Evolutionary conservation across 805 yeast species (phyloP), one percentile per base, ranked within the genome.

Genomic region (Yarrowia yakushimensis): DNA sequence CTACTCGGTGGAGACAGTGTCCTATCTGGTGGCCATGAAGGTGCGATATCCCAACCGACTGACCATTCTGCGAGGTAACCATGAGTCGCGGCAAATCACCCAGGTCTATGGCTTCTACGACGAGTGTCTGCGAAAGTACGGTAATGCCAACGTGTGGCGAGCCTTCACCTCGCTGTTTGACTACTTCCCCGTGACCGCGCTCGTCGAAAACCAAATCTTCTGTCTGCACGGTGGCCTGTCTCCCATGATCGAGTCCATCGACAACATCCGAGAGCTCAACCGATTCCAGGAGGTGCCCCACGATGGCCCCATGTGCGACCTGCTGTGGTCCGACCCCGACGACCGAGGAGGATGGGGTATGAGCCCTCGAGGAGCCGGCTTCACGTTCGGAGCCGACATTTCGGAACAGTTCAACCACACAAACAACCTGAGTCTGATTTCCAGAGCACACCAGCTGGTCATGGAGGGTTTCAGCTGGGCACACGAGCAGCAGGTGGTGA

Each of bases 261-360:
- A 92, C 76, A 96, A 91, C 78, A 96, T 92, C 45, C 83, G 97
- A 74, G 96, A 88, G 72, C 81, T 92, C 68, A 89, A 90, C 79
- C 84, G 97, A 79, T 86, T 90, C 77, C 97, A 92, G 79, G 97
- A 92, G 78, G 97, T 92, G 61, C 97, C 97, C 57, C 97, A 92
- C 73, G 97, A 92, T 76, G 97, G 97, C 46, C 97, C 97, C 69
- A 91, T 92, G 97, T 90, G 97, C 77, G 97, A 92, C 73, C 80
- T 92, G 71, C 80, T 92, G 68, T 92, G 97, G 97, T 87, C 96
- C 6, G 97, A 92, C 74, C 97, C 97, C 18, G 98, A 92, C 74
- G 97, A 92, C 75, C 82, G 97, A 73, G 97, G 96, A 69, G 96
- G 96, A 70, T 92, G 98, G 98, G 97, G 97, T 66, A 91, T 92